Evolutionary conservation across 2,329 filamentous ascomycete species (phyloP).

Genomic region (Fonsecaea pugnacius): DNA sequence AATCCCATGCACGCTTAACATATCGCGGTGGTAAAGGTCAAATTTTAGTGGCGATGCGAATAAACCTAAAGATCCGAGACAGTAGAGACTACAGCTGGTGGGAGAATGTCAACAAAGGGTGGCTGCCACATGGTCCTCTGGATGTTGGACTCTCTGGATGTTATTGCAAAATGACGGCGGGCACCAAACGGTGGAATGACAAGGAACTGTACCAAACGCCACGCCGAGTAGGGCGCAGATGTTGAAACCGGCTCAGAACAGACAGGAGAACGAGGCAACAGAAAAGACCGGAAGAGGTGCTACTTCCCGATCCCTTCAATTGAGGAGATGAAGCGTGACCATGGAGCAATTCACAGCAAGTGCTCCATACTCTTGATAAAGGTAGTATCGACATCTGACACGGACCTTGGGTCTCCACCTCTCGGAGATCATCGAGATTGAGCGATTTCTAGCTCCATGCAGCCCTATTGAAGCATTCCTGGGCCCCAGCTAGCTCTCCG

Average conservation of each 20-base stretch:
- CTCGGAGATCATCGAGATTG: neutral
- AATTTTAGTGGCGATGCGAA: neutral
- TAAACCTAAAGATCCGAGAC: neutral
- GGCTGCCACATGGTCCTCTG: slow-evolving; percentile 17
- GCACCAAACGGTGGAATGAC: neutral
- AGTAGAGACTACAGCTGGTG: neutral
- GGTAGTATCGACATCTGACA: neutral
- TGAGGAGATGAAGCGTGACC: neutral
- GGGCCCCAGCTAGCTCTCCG: neutral
- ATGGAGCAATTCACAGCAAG: neutral
- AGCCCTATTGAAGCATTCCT: neutral
- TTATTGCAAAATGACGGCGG: slow-evolving; percentile 2
- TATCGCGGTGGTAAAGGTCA: slow-evolving; percentile 4
- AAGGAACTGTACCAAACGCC: neutral
- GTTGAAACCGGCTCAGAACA: neutral
- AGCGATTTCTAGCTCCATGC: neutral
- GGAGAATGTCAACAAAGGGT: neutral
- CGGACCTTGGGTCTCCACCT: neutral
- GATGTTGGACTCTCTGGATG: neutral
- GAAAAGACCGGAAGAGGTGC: neutral
- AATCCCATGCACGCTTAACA: slow-evolving; percentile 2
- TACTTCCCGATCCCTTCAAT: neutral
- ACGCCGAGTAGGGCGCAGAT: neutral
- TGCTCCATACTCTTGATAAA: neutral
- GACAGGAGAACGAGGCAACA: neutral